Evolutionary conservation across 2,329 filamentous ascomycete species (phyloP).

Genomic region (Volutella citrinella): DNA sequence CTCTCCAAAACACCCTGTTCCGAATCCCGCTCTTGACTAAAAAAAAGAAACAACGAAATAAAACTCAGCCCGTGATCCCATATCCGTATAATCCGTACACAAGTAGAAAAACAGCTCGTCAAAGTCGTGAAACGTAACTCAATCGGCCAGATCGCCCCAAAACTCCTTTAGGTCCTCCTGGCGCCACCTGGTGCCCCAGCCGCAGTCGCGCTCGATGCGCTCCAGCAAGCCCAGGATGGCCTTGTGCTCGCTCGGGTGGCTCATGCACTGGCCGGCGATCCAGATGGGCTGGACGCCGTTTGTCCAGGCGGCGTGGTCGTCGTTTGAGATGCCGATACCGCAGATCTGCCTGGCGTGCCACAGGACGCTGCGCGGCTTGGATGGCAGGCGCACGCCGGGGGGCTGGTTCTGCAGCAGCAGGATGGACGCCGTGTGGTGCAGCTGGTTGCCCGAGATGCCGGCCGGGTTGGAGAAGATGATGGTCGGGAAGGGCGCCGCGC

Average conservation of each 20-base stretch:
- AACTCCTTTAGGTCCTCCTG: constrained; percentile 49
- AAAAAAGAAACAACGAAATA: no score
- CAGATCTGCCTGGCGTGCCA: constrained; percentile 54
- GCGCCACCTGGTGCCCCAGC: constrained; percentile 52
- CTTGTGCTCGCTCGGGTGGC: constrained; percentile 40
- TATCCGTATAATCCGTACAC: no score
- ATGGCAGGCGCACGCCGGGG: constrained; percentile 34
- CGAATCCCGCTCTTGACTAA: no score
- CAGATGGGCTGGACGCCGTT: constrained; percentile 53
- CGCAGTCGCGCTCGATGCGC: constrained; percentile 49
- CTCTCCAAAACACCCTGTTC: no score
- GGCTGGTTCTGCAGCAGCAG: constrained; percentile 48
- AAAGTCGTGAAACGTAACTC: no score
- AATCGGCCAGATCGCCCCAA: constrained; percentile 42
- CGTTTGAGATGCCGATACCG: constrained; percentile 50
- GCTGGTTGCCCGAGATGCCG: constrained; percentile 52
- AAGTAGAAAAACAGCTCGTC: no score
- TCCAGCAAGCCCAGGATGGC: constrained; percentile 45
- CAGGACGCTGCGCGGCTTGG: constrained; percentile 36
- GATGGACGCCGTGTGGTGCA: constrained; percentile 52
- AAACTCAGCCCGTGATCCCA: no score
- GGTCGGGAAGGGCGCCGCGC: constrained; percentile 47
- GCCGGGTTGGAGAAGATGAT: constrained; percentile 49
- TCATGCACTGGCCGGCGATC: constrained; percentile 51
- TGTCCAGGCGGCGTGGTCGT: constrained; percentile 51